Base-by-base conservation (phyloP, 177 flowering plant genomes). In the Tripterygium wilfordii region DNA sequence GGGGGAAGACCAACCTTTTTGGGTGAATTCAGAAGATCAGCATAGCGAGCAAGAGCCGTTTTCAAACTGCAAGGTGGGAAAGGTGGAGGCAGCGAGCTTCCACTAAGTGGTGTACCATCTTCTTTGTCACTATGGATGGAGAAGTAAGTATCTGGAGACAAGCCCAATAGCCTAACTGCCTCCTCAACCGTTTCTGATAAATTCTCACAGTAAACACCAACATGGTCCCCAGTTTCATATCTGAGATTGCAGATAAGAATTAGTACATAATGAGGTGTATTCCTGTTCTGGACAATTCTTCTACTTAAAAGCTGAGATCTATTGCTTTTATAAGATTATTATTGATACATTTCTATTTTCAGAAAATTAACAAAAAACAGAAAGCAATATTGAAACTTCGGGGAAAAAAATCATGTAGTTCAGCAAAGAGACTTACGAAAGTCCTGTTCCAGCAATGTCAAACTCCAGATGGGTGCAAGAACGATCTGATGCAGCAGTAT, bases 141-240 rank as follows among this genome's bases (percentile, higher is more conserved):
- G 66, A 89, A 92, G 45, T 66, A 72, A 30, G 78, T 81, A 15
- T 85, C 80, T 3, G 89, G 68, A n/a, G 84, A 56, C 42, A 72
- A 46, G 42, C 84, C 87, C 18, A 92, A 53, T 28, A 92, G 49
- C 50, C 55, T 72, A 55, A 80, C 69, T 18, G 96, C 99, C 56
- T 79, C 89, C 58, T 84, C 96, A 18, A 87, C 97, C 23, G 51
- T 61, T 63, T 87, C 99, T 45, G 27, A 40, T 29, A 62, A 41
- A 64, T 92, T 92, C 42, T 86, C 89, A 67, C 83, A 69, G 67
- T 61, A 83, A 2, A 92, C 99, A 66, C 97, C 99, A 62, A 92
- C 97, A 66, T 92, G 99, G 53, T 92, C 99, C 30, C 99, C 99
- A 3, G 97, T 86, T 57, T 84, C 99, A 64, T 92, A 92, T 45